A percentile compares a stretch with the other conserved stretches of the same genome.
Conservation (phyloP, 176 grass and related monocot species). For the Chrysopogon serrulatus region DNA sequence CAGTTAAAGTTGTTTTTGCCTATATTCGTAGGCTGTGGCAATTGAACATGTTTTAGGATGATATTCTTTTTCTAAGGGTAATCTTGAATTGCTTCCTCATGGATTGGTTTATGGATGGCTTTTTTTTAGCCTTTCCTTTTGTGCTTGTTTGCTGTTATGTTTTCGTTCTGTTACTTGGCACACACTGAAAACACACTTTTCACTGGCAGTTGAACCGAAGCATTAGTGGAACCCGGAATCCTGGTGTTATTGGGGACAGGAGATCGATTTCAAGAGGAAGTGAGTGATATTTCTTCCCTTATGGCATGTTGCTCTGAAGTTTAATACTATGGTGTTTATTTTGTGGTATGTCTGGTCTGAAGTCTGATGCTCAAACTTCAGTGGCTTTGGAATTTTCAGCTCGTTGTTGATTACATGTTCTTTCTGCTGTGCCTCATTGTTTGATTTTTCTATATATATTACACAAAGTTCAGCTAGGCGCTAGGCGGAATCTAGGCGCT, state of each 20-base stretch:
- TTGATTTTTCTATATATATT: not conserved
- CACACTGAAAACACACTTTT: slow-evolving; percentile 15
- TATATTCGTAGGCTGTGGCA: not conserved
- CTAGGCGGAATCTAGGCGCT: too few relatives aligned
- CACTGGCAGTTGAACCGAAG: slow-evolving; percentile 76
- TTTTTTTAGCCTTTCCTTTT: slow-evolving; percentile 7
- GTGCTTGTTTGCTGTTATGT: slow-evolving; percentile 5
- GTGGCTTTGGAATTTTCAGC: not conserved
- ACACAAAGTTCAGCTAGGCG: too few relatives aligned
- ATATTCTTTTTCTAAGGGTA: not conserved
- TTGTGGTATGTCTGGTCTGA: not conserved
- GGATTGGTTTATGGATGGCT: not conserved
- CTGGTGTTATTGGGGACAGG: slow-evolving; percentile 92
- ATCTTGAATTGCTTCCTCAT: slow-evolving; percentile 7
- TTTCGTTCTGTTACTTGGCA: slow-evolving; percentile 12
- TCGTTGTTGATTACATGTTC: not conserved
- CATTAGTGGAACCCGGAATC: slow-evolving; percentile 61
- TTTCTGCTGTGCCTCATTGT: not conserved
- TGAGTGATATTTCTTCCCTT: slow-evolving; percentile 45
- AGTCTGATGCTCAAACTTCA: not conserved
- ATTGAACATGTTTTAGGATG: not conserved
- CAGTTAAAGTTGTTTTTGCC: not conserved
- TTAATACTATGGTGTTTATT: slow-evolving; percentile 3
- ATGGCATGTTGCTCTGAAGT: not conserved
- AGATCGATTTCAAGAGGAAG: slow-evolving; percentile 97